Evolutionary conservation across 2,329 filamentous ascomycete genomes (phyloP), one percentile per base, ranked within the genome.

Genomic region (Monosporascus sp.): DNA sequence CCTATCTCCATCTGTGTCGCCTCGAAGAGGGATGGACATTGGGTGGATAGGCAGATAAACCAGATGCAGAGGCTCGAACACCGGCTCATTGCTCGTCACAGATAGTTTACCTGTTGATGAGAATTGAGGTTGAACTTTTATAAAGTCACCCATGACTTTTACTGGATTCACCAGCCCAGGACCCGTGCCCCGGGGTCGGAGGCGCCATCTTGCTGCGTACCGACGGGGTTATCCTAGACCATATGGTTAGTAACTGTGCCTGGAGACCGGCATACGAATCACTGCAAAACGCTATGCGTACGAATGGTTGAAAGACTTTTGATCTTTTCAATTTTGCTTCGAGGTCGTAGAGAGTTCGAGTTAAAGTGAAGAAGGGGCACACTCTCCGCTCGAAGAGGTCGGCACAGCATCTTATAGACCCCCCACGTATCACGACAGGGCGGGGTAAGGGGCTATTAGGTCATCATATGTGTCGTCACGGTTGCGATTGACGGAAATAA

Each of bases 51-150:
- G 53, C 55, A 54, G 54, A 31, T 36, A 39, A 24, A 57, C 47
- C 45, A 51, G 60, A 54, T 55, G 55, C 61, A 57, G 61, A 67
- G 57, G 60, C 66, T 59, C 64, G 66, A 68, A 68, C 66, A 68
- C 66, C 66, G 66, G 66, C 66, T 68, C 65, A 68, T 67, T 63
- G 60, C 65, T 67, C 65, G 61, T 62, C 60, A 60, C 63, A 65
- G 59, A 62, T 65, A 53, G 60, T 61, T 68, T 68, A 68, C 66
- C 66, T 68, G 60, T 59, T 62, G 61, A 65, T 61, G 56, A 62
- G 60, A 56, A 57, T 54, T 57, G 56, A 58, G 54, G 65, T 58
- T 61, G 65, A 57, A 60, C 57, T 36, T 57, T 65, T 59, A 63
- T 66, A 51, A 53, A 61, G 60, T 57, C 58, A 59, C 54, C 55